Conservation (phyloP, 2,329 filamentous ascomycete genomes). For the Fonsecaea monophora region DNA sequence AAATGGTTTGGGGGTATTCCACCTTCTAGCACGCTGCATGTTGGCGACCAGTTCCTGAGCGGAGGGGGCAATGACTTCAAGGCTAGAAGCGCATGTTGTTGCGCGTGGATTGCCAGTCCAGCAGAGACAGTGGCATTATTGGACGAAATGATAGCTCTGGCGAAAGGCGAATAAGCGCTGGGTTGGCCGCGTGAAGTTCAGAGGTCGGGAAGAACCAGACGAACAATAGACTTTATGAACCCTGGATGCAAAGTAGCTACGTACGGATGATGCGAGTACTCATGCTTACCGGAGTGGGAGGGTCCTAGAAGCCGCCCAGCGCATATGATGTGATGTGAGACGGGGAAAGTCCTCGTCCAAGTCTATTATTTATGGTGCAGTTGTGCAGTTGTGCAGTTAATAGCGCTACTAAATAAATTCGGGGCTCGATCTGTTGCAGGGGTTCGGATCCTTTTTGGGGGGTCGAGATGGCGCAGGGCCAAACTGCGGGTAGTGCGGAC, state of each 20-base stretch:
- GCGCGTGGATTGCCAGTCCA: constrained; percentile 95
- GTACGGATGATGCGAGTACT: not conserved
- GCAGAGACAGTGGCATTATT: constrained; percentile 86
- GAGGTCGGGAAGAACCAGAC: not conserved
- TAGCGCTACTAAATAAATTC: constrained; percentile 9
- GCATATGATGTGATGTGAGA: not conserved
- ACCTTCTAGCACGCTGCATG: constrained; percentile 79
- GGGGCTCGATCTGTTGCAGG: constrained; percentile 9
- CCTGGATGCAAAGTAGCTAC: not conserved
- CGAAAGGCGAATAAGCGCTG: constrained; percentile 10
- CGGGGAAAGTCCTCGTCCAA: not conserved
- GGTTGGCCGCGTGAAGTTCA: not conserved
- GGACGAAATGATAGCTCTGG: constrained; percentile 65
- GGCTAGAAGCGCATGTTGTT: constrained; percentile 87
- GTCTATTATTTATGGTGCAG: not conserved
- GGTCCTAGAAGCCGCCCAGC: not conserved
- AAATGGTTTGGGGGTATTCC: constrained; percentile 74
- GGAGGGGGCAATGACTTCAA: constrained; percentile 98
- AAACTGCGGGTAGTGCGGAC: constrained; percentile 12
- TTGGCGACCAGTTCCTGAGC: constrained; percentile 94
- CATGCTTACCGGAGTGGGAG: not conserved
- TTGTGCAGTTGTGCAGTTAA: not conserved
- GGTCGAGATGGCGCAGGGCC: not conserved
- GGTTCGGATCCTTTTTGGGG: not conserved
- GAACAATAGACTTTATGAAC: not conserved